A percentile compares a stretch with the other conserved stretches of the same genome.
Conservation (phyloP, 2,329 filamentous ascomycete genomes). For the Verticillium klebahnii region DNA sequence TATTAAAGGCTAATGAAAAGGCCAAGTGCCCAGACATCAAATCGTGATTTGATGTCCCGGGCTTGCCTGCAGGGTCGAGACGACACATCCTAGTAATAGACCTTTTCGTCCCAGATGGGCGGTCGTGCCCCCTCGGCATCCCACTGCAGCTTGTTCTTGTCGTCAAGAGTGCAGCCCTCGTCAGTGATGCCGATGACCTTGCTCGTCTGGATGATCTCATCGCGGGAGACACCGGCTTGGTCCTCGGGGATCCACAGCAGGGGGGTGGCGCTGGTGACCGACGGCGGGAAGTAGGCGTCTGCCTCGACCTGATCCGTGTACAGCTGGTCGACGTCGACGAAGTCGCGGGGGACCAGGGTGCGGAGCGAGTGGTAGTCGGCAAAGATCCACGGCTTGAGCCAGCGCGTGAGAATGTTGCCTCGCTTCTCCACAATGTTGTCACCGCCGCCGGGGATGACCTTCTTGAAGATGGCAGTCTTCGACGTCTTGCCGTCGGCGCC, state of each 20-base stretch:
- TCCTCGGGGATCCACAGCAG: constrained; percentile 85
- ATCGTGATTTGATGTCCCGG: neutral
- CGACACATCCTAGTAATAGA: constrained; percentile 30
- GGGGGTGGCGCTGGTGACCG: constrained; percentile 57
- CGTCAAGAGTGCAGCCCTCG: constrained; percentile 65
- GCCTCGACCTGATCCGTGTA: constrained; percentile 60
- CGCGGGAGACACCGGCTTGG: constrained; percentile 65
- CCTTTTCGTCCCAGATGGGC: constrained; percentile 40
- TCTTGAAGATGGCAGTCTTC: constrained; percentile 12
- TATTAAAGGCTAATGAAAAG: neutral
- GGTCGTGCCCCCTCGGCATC: constrained; percentile 35
- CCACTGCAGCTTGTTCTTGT: constrained; percentile 50
- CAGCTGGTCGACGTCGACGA: constrained; percentile 40
- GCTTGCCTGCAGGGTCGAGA: neutral
- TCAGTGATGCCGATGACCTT: constrained; percentile 76
- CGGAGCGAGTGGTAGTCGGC: constrained; percentile 68
- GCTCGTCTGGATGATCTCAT: constrained; percentile 70
- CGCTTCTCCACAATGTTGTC: constrained; percentile 35
- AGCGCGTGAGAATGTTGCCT: constrained; percentile 58
- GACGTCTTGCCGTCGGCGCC: constrained; percentile 5
- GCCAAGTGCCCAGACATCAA: neutral
- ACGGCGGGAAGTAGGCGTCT: constrained; percentile 71
- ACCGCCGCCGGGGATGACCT: constrained; percentile 11
- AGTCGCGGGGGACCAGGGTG: constrained; percentile 58
- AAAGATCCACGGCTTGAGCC: constrained; percentile 74